Evolutionary conservation across 2,329 filamentous ascomycete genomes (phyloP), one percentile per base, ranked within the genome.

Genomic region (Pseudogymnoascus sp.): DNA sequence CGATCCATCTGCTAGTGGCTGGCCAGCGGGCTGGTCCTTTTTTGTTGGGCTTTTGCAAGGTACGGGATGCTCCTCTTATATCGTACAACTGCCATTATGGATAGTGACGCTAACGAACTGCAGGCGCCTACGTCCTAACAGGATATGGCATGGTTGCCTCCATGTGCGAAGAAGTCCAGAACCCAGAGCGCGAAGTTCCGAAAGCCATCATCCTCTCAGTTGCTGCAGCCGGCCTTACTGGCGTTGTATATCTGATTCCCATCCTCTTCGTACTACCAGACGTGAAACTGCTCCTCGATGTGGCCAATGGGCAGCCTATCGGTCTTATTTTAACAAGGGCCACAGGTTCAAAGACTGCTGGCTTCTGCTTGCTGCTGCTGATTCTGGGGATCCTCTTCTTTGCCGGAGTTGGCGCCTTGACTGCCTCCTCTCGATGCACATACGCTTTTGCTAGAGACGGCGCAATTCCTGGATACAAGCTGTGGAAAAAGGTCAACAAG

Each of bases 361-460:
- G 89, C 0, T 91, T 93, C 67, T 88, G 87, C 0, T 79, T 93
- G 5, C 79, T 92, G 12, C 89, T 93, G 74, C 77, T 93, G 2
- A 85, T 93, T 67, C 80, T 93, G 23, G 88, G 89, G 1, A 91
- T 93, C 69, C 79, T 89, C 64, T 81, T 93, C 72, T 91, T 93
- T 70, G 88, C 89, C 1, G 89, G 89, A 18, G 85, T 88, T 36
- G 89, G 88, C 5, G 86, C 89, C 1, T 77, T 92, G 18, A 93
- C 89, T 0, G 89, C 89, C 1, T 85, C 89, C 2, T 88, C 84
- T 61, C 82, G 89, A 23, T 90, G 88, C 77, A 90, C 87, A 0
- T 91, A 89, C 69, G 88, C 89, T 11, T 91, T 91, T 72, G 87
- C 88, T 1, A 82, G 88, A 49, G 88, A 91, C 72, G 88, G 87